These are phyloP conservation scores for Venturia nashicola DNA, from an alignment of 2,329 filamentous ascomycete genomes.

Conservation along the genomic window DNA sequence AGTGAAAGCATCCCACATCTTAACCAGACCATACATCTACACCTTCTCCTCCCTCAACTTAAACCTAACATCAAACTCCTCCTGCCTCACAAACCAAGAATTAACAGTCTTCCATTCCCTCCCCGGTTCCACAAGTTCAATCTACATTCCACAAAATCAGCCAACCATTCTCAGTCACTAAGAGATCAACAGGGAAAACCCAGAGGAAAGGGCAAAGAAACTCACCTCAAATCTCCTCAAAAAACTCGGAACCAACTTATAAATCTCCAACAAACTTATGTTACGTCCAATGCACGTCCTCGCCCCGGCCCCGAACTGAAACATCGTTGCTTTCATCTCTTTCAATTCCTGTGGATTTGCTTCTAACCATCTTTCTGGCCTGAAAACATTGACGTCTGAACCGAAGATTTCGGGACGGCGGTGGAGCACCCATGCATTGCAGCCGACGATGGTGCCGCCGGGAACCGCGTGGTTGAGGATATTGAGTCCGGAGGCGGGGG, in stretches of 20 bases:
- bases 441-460: conserved; percentile 63
- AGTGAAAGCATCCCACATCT: too few relatives aligned
- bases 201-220: not conserved
- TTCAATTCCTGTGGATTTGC: conserved; percentile 43
- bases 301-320: conserved; percentile 61
- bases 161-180: not conserved
- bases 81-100: conserved; percentile 41
- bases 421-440: conserved; percentile 65
- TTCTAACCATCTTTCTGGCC: conserved; percentile 56
- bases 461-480: conserved; percentile 51
- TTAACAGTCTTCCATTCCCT: conserved; percentile 36
- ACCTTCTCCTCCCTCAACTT: not conserved
- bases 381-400: conserved; percentile 49
- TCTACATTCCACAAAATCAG: conserved; percentile 13
- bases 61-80: conserved; percentile 32
- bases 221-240: conserved; percentile 50
- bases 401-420: conserved; percentile 57
- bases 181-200: not conserved
- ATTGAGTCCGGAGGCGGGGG: conserved; percentile 50
- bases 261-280: conserved; percentile 36
- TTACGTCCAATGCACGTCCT: conserved; percentile 54
- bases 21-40: not conserved
- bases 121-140: conserved; percentile 27
- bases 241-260: conserved; percentile 42
- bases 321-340: conserved; percentile 58